Conservation (phyloP, 2,329 filamentous ascomycete genomes). For the Diaporthe sp. region DNA sequence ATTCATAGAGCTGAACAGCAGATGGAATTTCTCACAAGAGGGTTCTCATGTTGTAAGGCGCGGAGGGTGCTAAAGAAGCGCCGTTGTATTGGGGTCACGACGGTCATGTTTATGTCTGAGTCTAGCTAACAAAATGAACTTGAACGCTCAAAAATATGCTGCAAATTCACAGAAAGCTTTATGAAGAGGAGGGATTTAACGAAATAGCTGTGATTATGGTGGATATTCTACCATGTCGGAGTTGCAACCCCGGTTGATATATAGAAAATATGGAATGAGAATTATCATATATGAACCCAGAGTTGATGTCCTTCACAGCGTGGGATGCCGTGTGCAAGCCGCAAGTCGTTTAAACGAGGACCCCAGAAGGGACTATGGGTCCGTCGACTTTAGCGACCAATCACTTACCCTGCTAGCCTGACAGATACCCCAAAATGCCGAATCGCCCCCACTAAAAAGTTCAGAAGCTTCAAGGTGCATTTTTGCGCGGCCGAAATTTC, state of each 20-base stretch:
- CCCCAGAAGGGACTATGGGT: background rate
- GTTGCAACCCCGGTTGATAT: background rate
- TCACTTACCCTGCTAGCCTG: background rate
- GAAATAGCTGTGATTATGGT: constrained; percentile 3
- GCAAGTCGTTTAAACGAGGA: background rate
- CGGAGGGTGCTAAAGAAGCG: constrained; percentile 66
- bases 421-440: constrained; percentile 7
- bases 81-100: constrained; percentile 39
- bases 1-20: background rate
- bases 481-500: constrained; percentile 38
- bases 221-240: background rate
- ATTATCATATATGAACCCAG: background rate
- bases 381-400: constrained; percentile 11
- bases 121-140: background rate
- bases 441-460: constrained; percentile 42
- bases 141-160: background rate
- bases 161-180: background rate
- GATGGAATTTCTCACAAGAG: constrained; percentile 71
- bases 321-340: background rate
- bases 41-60: constrained; percentile 83
- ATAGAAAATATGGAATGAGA: background rate
- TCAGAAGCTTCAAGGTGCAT: constrained; percentile 41
- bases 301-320: background rate
- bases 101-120: constrained; percentile 41
- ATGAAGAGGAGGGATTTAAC: background rate